Evolutionary conservation across 345 rosid species (phyloP).

Genomic region (Rhizophora mangle): DNA sequence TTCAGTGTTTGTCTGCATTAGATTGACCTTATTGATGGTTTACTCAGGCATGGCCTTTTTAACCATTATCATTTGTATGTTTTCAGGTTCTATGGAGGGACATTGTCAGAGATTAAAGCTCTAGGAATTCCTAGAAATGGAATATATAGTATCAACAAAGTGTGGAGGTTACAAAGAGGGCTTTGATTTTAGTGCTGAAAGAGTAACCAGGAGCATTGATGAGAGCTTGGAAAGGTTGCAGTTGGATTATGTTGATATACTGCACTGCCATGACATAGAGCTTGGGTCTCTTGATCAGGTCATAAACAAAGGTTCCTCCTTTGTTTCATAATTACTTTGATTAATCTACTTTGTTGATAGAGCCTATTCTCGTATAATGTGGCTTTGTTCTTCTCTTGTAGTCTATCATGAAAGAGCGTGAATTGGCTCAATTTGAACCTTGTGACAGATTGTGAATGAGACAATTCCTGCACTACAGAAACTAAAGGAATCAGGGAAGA

Average conservation of each 20-base stretch:
- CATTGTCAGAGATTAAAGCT: constrained; percentile 87
- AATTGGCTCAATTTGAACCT: constrained; percentile 4
- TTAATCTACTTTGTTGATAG: no score
- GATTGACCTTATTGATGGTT: neutral
- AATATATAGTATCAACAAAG: constrained; percentile 79
- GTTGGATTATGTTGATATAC: constrained; percentile 84
- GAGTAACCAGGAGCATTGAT: constrained; percentile 74
- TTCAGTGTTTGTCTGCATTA: neutral
- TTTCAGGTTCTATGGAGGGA: constrained; percentile 77
- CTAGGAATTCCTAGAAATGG: constrained; percentile 63
- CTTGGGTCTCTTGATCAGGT: constrained; percentile 92
- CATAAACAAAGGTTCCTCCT: neutral
- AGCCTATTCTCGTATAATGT: no score
- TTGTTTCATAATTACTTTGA: neutral
- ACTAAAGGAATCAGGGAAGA: constrained; percentile 76
- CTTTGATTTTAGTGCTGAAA: constrained; percentile 92
- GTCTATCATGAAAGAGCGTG: neutral
- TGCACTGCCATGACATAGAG: constrained; percentile 90
- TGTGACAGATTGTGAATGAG: constrained; percentile 68
- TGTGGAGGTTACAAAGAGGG: constrained; percentile 82
- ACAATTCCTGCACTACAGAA: constrained; percentile 90
- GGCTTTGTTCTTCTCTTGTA: neutral
- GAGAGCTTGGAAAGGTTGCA: constrained; percentile 87
- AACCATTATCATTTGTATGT: neutral
- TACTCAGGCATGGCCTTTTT: neutral